Conservation (phyloP, 768 basidiomycete genomes). For the Lactarius trivialis region DNA sequence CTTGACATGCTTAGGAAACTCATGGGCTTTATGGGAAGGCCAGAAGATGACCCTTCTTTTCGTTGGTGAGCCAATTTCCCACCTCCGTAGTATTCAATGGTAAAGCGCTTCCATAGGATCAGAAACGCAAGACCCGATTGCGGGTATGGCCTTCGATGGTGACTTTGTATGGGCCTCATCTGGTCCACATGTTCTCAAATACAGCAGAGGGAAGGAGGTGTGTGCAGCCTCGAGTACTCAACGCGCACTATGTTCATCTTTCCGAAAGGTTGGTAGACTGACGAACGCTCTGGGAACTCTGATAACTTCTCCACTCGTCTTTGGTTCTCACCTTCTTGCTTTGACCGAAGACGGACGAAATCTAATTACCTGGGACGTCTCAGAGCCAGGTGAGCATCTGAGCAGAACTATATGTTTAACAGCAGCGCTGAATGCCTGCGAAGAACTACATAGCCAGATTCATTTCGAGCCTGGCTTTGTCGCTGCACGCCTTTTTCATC, state of each 20-base stretch:
- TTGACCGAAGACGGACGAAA: conserved; percentile 71
- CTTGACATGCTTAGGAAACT: conserved; percentile 77
- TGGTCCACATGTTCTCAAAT: conserved; percentile 65
- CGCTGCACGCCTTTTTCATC: conserved; percentile 82
- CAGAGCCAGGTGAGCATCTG: conserved; percentile 42
- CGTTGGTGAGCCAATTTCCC: conserved; percentile 59
- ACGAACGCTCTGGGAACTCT: conserved; percentile 57
- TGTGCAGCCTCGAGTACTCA: neutral
- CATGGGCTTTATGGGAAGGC: conserved; percentile 97
- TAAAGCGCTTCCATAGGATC: conserved; percentile 51
- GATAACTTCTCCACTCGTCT: conserved; percentile 63
- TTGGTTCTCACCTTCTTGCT: conserved; percentile 75
- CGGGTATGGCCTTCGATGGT: conserved; percentile 72
- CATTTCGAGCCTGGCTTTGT: conserved; percentile 80
- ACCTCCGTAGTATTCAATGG: neutral
- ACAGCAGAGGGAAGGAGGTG: conserved; percentile 85
- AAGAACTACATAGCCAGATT: conserved; percentile 47
- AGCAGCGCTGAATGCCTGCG: neutral
- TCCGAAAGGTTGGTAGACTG: conserved; percentile 46
- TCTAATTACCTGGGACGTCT: conserved; percentile 74
- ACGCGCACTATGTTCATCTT: conserved; percentile 11
- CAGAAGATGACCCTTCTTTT: conserved; percentile 89
- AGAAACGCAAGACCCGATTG: conserved; percentile 67
- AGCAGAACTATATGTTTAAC: neutral
- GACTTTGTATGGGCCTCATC: conserved; percentile 81